Conservation (phyloP, 2,329 filamentous ascomycete species). For the Calonectria henricotiae region DNA sequence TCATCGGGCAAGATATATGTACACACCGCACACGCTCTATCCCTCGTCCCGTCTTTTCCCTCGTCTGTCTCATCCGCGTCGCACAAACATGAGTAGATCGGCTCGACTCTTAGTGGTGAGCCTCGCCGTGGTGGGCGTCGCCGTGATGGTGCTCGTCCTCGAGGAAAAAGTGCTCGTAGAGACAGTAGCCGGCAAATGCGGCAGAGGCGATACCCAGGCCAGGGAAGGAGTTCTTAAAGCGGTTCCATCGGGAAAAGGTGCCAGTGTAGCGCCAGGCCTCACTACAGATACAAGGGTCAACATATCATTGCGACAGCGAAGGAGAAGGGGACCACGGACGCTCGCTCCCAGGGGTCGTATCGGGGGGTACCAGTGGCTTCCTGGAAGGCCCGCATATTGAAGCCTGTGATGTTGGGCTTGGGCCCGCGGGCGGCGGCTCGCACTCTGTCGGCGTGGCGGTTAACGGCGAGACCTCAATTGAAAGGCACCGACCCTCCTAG, state of each 20-base stretch:
- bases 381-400: constrained; percentile 87
- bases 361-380: constrained; percentile 76
- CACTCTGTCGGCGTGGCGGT: constrained; percentile 54
- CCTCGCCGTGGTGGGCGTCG: constrained; percentile 67
- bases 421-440: constrained; percentile 68
- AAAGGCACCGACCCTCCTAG: neutral
- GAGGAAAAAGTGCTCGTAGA: constrained; percentile 90
- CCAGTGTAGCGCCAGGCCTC: constrained; percentile 97
- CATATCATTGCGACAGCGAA: constrained; percentile 29
- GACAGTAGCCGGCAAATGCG: constrained; percentile 91
- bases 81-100: constrained; percentile 34
- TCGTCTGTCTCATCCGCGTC: constrained; percentile 32
- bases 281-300: constrained; percentile 65
- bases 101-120: constrained; percentile 67
- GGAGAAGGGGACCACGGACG: constrained; percentile 64
- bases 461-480: constrained; percentile 31
- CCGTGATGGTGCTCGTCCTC: constrained; percentile 77
- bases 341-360: constrained; percentile 79
- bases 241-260: constrained; percentile 89
- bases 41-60: constrained; percentile 36
- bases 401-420: constrained; percentile 89
- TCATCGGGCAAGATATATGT: constrained; percentile 48
- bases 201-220: constrained; percentile 94
- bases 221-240: constrained; percentile 89
- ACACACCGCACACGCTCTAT: constrained; percentile 39